phyloP scores from a whole-genome alignment of 2,329 filamentous ascomycete species.

The Sclerotinia trifoliorum region DNA sequence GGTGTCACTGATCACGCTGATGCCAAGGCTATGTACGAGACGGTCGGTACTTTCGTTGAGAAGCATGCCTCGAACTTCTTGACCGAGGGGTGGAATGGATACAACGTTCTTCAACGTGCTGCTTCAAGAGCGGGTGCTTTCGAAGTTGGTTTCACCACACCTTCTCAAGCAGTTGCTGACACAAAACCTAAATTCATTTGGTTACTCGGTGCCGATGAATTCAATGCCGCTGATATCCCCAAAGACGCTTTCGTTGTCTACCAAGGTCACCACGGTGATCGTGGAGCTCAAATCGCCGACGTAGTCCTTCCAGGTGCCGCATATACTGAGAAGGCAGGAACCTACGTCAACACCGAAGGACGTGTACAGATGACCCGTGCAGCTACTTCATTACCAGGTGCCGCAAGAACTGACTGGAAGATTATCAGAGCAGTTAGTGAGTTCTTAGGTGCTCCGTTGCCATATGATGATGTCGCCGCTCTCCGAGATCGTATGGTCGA shows the following conservation, averaged over 20 bases:
- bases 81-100: conserved; percentile 92
- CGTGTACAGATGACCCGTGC: conserved; percentile 91
- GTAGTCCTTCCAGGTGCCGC: conserved; percentile 90
- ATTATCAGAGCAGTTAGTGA: conserved; percentile 91
- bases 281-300: conserved; percentile 87
- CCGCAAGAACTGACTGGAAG: conserved; percentile 96
- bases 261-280: conserved; percentile 96
- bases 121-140: conserved; percentile 92
- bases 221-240: conserved; percentile 80
- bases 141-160: conserved; percentile 90
- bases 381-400: conserved; percentile 84
- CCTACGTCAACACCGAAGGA: conserved; percentile 97
- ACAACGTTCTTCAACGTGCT: conserved; percentile 91
- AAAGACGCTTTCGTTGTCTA: conserved; percentile 97
- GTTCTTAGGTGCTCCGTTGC: conserved; percentile 81
- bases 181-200: conserved; percentile 93
- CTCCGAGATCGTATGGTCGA: conserved; percentile 92
- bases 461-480: conserved; percentile 88
- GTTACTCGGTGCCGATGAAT: conserved; percentile 93
- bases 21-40: conserved; percentile 90
- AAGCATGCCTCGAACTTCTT: conserved; percentile 88
- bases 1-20: conserved; percentile 88
- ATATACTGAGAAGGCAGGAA: conserved; percentile 95
- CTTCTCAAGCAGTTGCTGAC: conserved; percentile 75
- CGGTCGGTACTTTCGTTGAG: conserved; percentile 84